Percentiles rank a stretch among this genome's conserved stretches.
These are phyloP conservation scores for Podaxis sp. DNA, from an alignment of 768 basidiomycete genomes.

Conservation along the genomic window DNA sequence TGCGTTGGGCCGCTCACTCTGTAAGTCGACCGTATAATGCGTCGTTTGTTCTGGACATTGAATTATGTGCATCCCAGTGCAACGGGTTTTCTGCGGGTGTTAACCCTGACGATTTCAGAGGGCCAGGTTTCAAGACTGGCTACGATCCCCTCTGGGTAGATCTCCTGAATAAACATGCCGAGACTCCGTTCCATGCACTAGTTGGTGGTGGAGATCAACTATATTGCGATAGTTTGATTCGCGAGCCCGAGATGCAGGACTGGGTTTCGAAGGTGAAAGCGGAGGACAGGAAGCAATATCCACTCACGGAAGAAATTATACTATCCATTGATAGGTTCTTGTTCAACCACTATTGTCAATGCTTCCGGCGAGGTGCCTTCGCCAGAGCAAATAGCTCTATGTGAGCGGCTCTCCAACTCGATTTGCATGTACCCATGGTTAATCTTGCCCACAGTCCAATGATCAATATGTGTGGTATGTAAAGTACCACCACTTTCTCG, in stretches of 20 bases:
- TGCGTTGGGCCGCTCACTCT: conserved; percentile 89
- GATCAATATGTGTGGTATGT: conserved; percentile 80
- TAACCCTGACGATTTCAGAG: conserved; percentile 81
- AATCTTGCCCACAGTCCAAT: conserved; percentile 51
- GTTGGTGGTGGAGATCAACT: conserved; percentile 94
- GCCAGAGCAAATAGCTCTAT: conserved; percentile 88
- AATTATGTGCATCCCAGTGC: conserved; percentile 41
- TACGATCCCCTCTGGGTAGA: conserved; percentile 95
- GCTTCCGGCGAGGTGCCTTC: conserved; percentile 86
- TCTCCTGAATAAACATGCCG: conserved; percentile 76
- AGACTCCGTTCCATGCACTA: conserved; percentile 82
- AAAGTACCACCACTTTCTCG: not conserved
- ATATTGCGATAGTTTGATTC: conserved; percentile 79
- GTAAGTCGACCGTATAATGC: conserved; percentile 35
- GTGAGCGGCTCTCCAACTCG: conserved; percentile 39
- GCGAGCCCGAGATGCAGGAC: conserved; percentile 84
- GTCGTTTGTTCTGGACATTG: not conserved
- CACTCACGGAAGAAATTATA: conserved; percentile 67
- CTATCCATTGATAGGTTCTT: conserved; percentile 80
- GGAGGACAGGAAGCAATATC: conserved; percentile 52
- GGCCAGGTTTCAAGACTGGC: conserved; percentile 74
- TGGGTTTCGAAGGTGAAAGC: conserved; percentile 69
- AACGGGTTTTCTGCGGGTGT: conserved; percentile 89
- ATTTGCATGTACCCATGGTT: not conserved
- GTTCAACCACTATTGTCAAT: conserved; percentile 88